A percentile compares a stretch with the other conserved stretches of the same genome.
Conservation (phyloP, 2,329 filamentous ascomycete genomes). For the Chaetoscypha palmicola region DNA sequence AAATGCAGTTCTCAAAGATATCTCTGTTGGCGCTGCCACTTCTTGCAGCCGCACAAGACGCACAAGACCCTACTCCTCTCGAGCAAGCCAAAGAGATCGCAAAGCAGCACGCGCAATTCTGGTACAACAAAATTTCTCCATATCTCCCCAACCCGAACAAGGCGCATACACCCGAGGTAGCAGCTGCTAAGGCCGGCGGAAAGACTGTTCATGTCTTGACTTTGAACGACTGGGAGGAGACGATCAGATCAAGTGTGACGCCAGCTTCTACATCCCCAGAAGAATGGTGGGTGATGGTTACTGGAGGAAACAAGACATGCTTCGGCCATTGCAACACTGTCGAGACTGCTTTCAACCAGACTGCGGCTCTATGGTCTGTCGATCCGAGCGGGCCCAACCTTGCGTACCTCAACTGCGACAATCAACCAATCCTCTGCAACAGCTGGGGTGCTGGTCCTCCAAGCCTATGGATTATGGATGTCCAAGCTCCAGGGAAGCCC, state of each 20-base stretch:
- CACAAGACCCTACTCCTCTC: constrained; percentile 44
- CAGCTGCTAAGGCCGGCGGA: constrained; percentile 44
- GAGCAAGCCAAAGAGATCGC: constrained; percentile 57
- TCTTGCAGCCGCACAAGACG: constrained; percentile 44
- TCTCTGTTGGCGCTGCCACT: constrained; percentile 49
- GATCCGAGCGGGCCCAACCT: constrained; percentile 58
- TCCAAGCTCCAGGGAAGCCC: constrained; percentile 57
- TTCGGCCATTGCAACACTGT: constrained; percentile 55
- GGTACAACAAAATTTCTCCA: constrained; percentile 54
- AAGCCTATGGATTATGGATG: constrained; percentile 58
- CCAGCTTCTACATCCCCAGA: constrained; percentile 54
- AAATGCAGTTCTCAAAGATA: constrained; percentile 52
- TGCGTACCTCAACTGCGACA: constrained; percentile 66
- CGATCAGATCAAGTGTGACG: constrained; percentile 55
- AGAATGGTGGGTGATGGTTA: constrained; percentile 71
- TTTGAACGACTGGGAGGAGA: constrained; percentile 63
- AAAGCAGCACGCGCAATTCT: constrained; percentile 55
- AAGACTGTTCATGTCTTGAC: constrained; percentile 52
- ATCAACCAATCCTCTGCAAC: constrained; percentile 69
- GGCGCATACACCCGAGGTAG: constrained; percentile 35
- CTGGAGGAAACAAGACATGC: constrained; percentile 72
- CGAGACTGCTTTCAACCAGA: constrained; percentile 61
- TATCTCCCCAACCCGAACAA: constrained; percentile 44
- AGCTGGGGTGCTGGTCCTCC: constrained; percentile 61
- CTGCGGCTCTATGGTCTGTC: constrained; percentile 55